Evolutionary conservation across 169 alveolate genomes (phyloP).

Genomic region (Plasmodium malariae): DNA sequence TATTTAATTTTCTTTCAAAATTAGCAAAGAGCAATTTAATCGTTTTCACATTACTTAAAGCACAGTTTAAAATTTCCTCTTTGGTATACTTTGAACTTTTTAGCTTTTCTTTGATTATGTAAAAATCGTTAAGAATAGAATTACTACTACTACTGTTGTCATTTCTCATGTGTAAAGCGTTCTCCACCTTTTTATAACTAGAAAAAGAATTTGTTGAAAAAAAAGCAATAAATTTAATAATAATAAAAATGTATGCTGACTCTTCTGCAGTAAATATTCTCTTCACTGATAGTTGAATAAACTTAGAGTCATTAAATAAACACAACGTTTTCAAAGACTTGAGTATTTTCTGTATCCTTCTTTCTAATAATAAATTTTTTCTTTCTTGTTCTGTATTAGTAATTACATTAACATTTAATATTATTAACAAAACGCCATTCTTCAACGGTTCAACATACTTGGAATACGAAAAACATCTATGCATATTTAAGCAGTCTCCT

Average conservation of each 20-base stretch:
- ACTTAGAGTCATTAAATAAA: slow-evolving; percentile 31
- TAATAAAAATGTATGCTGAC: slow-evolving; percentile 44
- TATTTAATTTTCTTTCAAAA: slow-evolving; percentile 37
- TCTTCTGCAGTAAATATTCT: slow-evolving; percentile 62
- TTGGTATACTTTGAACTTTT: slow-evolving; percentile 71
- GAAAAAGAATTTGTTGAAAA: slow-evolving; percentile 58
- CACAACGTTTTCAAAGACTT: slow-evolving; percentile 58
- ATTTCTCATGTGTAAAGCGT: slow-evolving; percentile 32
- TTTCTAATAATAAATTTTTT: background rate
- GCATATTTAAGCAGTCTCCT: slow-evolving; percentile 86
- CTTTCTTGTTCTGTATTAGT: slow-evolving; percentile 8
- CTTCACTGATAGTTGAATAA: slow-evolving; percentile 66
- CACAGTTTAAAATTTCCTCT: slow-evolving; percentile 60
- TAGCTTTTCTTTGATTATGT: slow-evolving; percentile 57
- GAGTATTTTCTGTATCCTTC: slow-evolving; percentile 16
- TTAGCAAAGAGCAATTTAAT: slow-evolving; percentile 42
- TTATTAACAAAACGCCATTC: slow-evolving; percentile 53
- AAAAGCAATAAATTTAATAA: slow-evolving; percentile 46
- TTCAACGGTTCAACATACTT: slow-evolving; percentile 88
- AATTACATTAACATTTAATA: slow-evolving; percentile 46
- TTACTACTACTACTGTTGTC: background rate
- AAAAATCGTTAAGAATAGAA: slow-evolving; percentile 43
- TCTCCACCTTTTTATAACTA: slow-evolving; percentile 61
- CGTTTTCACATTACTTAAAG: slow-evolving; percentile 29
- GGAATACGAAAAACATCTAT: slow-evolving; percentile 86